A percentile compares a stretch with the other conserved stretches of the same genome.
These are phyloP conservation scores for Neurospora sublineolata DNA, from an alignment of 495 filamentous ascomycete species.

Conservation along the genomic window DNA sequence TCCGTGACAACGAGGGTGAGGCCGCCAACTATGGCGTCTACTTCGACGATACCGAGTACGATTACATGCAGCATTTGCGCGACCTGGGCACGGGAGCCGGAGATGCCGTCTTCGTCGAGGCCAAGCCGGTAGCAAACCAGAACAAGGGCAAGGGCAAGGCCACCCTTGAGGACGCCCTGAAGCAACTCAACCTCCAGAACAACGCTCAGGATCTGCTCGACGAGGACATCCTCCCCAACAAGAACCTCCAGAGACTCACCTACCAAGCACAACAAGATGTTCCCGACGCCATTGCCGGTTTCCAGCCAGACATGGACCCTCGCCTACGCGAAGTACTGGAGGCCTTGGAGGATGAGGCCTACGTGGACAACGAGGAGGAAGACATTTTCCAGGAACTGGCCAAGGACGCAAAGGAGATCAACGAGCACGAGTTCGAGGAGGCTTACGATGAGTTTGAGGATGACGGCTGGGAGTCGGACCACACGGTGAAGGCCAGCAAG, in stretches of 20 bases:
- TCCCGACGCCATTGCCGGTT: constrained; percentile 80
- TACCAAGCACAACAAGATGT: constrained; percentile 93
- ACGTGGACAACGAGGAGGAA: constrained; percentile 77
- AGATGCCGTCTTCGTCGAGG: constrained; percentile 68
- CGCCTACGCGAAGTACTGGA: constrained; percentile 84
- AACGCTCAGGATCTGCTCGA: constrained; percentile 50
- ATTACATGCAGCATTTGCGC: constrained; percentile 99
- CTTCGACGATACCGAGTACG: constrained; percentile 79
- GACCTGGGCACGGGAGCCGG: constrained; percentile 52
- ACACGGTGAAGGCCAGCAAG: constrained; percentile 62
- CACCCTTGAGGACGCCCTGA: constrained; percentile 70
- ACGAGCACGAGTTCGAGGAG: constrained; percentile 41
- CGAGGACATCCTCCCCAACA: constrained; percentile 56
- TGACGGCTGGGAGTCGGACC: constrained; percentile 88
- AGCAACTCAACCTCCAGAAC: constrained; percentile 49
- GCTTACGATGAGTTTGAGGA: constrained; percentile 39
- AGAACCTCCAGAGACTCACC: constrained; percentile 57
- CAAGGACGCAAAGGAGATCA: constrained; percentile 53
- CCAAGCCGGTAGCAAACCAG: constrained; percentile 50
- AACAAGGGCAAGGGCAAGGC: constrained; percentile 53
- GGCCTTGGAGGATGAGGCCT: constrained; percentile 91
- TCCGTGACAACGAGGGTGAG: constrained; percentile 88
- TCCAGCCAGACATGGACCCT: constrained; percentile 98
- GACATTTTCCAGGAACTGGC: constrained; percentile 73
- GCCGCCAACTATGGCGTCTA: constrained; percentile 89